Evolutionary conservation across 73 alveolate species (phyloP).

Genomic region (Paramecium biaurelia): DNA sequence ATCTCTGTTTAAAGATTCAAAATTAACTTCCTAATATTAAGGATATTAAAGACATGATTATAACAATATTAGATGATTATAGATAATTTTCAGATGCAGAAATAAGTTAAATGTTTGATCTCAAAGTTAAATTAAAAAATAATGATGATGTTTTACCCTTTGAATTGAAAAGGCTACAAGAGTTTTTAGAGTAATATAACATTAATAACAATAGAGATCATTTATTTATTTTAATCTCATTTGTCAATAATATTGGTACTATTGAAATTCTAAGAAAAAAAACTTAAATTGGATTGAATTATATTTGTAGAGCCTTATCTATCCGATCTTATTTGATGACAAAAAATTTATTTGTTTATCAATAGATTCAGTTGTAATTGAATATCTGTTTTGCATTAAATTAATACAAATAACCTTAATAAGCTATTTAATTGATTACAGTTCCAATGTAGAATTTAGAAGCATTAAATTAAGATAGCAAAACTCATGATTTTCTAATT

Average conservation of each 20-base stretch:
- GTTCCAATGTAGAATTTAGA: background rate
- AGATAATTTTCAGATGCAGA: background rate
- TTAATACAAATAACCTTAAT: background rate
- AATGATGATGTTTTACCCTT: background rate
- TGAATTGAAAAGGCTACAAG: background rate
- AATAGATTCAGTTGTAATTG: background rate
- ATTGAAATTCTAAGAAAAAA: background rate
- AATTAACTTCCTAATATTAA: background rate
- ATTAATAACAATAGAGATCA: background rate
- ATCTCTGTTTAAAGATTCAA: background rate
- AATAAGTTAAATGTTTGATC: background rate
- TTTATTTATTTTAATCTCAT: background rate
- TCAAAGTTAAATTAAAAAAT: background rate
- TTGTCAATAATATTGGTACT: background rate
- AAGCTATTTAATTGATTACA: background rate
- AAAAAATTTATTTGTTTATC: background rate
- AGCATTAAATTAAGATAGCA: background rate
- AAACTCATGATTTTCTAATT: background rate
- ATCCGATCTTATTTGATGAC: background rate
- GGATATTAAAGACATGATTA: background rate
- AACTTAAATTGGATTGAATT: background rate
- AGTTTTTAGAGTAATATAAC: background rate
- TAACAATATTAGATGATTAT: background rate
- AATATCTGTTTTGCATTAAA: background rate
- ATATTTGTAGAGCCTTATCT: background rate